Evolutionary conservation across 2,329 filamentous ascomycete genomes (phyloP), one percentile per base, ranked within the genome.

Genomic region (Xylaria sp.): DNA sequence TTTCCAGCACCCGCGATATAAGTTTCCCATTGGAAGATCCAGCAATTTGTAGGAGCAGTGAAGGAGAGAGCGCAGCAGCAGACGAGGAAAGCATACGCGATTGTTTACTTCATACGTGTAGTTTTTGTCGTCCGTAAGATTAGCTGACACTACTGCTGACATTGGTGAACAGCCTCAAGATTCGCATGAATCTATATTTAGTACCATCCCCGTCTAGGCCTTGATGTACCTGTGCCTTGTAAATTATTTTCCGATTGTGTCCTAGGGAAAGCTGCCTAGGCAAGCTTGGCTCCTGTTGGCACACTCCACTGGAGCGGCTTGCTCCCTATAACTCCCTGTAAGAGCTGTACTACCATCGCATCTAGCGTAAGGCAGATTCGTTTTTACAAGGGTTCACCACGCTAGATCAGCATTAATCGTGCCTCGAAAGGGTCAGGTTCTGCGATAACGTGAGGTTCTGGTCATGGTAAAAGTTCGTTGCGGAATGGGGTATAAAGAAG

Each of bases 101-200:
- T n/a, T 56, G 32, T 13, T 32, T 10, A 9, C 51, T 25, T 32
- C 13, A n/a, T 18, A 46, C 41, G 15, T 13, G 15, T 15, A 6
- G 7, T 7, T 13, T 13, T 25, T n/a, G 51, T 32, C 13, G 20
- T 55, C 52, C 18, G 34, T 23, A 18, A 39, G 15, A 56, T 56
- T 9, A 56, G 52, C 52, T 48, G 20, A 50, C 9, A 50, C 6
- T 9, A 8, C 2, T 25, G 46, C 44, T 55, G 28, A 55, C 51
- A 34, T 34, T 3, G 51, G n/a, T n/a, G 32, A 20, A 37, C 4
- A 37, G 52, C 20, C 52, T 37, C 18, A 18, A 56, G 32, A 7
- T 39, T 37, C 39, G 32, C 52, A 23, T 25, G 12, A 39, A 23
- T 56, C 52, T 56, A 56, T 23, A 56, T 56, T 56, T 56, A 56